Evolutionary conservation across 2,329 filamentous ascomycete species (phyloP).

Genomic region (Pestalotiopsis fici): DNA sequence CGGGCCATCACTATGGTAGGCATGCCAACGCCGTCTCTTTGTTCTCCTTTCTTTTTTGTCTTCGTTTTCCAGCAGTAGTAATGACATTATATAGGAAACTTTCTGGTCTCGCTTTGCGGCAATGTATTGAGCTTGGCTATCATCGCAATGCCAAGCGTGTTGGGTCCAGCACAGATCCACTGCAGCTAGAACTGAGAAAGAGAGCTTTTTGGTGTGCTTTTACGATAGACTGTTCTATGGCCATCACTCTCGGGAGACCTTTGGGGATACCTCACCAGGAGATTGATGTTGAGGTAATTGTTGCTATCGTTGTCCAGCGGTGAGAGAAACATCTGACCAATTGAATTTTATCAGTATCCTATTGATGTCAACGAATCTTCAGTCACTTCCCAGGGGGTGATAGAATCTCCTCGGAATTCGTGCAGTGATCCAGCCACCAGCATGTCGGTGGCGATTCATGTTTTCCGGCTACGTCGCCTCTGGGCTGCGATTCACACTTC

Average conservation of each 20-base stretch:
- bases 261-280: neutral
- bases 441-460: slow-evolving; percentile 9
- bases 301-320: no score
- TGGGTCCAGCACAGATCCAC: neutral
- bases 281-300: no score
- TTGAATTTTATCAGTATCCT: no score
- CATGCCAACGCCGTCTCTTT: neutral
- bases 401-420: slow-evolving; percentile 2
- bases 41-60: no score
- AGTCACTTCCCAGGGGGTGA: neutral
- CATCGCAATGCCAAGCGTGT: slow-evolving; percentile 22
- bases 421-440: neutral
- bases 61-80: no score
- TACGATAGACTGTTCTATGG: slow-evolving; percentile 8
- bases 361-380: neutral
- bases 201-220: slow-evolving; percentile 14
- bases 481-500: slow-evolving; percentile 12
- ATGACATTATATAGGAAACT: slow-evolving; percentile 21
- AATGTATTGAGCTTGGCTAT: slow-evolving; percentile 33
- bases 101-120: slow-evolving; percentile 30
- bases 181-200: slow-evolving; percentile 9
- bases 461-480: slow-evolving; percentile 7
- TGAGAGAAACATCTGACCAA: no score
- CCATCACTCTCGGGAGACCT: slow-evolving; percentile 7
- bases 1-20: slow-evolving; percentile 28